Conservation (phyloP, 2,329 filamentous ascomycete genomes). For the Calonectria crousiana region DNA sequence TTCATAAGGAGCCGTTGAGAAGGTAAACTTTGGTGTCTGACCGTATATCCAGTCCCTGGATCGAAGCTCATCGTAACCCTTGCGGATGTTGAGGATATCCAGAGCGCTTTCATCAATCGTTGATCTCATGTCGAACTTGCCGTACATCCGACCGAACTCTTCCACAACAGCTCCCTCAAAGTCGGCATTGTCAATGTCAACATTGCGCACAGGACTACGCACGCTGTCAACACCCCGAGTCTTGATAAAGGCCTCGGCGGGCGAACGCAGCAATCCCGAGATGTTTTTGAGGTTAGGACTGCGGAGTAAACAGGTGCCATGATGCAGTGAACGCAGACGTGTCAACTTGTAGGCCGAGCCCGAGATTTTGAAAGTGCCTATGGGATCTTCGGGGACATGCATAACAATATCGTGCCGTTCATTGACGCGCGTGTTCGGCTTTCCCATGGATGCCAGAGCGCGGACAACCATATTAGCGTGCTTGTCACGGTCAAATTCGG, state of each 20-base stretch:
- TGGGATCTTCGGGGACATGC: conserved; percentile 51
- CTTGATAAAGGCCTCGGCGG: conserved; percentile 80
- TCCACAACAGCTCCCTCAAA: conserved; percentile 69
- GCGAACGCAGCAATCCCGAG: conserved; percentile 79
- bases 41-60: conserved; percentile 82
- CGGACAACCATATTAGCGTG: conserved; percentile 94
- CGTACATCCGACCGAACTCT: conserved; percentile 79
- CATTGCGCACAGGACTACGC: conserved; percentile 84
- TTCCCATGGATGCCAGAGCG: conserved; percentile 75
- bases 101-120: conserved; percentile 64
- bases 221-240: conserved; percentile 93
- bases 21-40: conserved; percentile 87
- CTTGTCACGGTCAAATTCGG: conserved; percentile 82
- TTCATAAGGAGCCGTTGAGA: conserved; percentile 71
- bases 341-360: conserved; percentile 97
- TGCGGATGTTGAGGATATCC: conserved; percentile 62
- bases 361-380: conserved; percentile 79
- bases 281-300: conserved; percentile 81
- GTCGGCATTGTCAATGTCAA: conserved; percentile 64
- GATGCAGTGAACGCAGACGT: conserved; percentile 83
- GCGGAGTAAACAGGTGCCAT: conserved; percentile 88
- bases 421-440: conserved; percentile 79
- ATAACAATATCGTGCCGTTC: conserved; percentile 93
- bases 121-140: conserved; percentile 49
- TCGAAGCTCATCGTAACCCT: conserved; percentile 54